Percentiles rank a stretch among this genome's conserved stretches.
Conservation (phyloP, 768 basidiomycete genomes). For the Podaxis rugospora region DNA sequence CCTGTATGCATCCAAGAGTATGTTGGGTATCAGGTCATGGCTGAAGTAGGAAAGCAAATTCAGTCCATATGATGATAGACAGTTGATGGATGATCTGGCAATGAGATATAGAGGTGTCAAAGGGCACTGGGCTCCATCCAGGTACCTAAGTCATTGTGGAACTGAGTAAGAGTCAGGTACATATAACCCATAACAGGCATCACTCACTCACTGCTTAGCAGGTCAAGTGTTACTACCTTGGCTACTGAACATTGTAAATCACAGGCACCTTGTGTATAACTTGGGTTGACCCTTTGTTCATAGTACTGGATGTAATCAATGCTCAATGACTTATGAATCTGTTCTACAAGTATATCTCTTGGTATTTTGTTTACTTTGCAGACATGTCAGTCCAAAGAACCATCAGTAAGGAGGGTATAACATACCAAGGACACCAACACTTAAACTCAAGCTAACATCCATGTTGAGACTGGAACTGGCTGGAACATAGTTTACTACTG, state of each 20-base stretch:
- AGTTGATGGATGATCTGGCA: background rate
- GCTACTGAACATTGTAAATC: background rate
- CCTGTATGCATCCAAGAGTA: background rate
- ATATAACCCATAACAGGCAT: background rate
- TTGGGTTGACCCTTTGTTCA: background rate
- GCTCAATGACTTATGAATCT: background rate
- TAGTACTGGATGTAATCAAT: slow-evolving; percentile 9
- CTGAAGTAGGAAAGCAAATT: too few relatives aligned
- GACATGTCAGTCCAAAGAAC: background rate
- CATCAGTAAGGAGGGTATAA: background rate
- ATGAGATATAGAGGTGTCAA: background rate
- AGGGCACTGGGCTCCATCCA: background rate
- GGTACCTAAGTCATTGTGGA: background rate
- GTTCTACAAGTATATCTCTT: background rate
- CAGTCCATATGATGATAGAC: background rate
- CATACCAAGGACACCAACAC: slow-evolving; percentile 5
- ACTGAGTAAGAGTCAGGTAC: background rate
- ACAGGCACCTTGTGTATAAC: background rate
- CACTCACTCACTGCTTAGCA: background rate
- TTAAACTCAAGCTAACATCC: slow-evolving; percentile 1
- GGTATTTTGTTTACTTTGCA: background rate
- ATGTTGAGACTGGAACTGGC: background rate
- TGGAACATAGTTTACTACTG: background rate
- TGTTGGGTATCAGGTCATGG: background rate
- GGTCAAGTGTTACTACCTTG: background rate